phyloP scores from a whole-genome alignment of 306 rosid species.

The Pachyrhizus erosus region DNA sequence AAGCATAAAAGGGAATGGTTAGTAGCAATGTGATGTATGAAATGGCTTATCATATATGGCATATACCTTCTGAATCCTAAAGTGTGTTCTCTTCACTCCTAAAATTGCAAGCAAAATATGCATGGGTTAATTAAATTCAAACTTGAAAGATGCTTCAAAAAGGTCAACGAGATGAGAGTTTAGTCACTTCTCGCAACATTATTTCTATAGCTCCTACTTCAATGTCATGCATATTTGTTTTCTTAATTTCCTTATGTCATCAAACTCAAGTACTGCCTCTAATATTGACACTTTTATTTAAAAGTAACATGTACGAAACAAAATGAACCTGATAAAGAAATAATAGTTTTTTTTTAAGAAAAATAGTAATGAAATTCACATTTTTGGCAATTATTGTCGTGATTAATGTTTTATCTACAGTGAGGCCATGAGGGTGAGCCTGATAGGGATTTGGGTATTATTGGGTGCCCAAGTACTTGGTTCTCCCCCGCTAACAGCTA shows the following conservation, averaged over 20 bases:
- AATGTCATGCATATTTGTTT: neutral
- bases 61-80: neutral
- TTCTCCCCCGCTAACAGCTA: too few relatives aligned
- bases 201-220: neutral
- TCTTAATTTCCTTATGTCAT: neutral
- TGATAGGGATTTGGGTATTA: too few relatives aligned
- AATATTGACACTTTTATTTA: neutral
- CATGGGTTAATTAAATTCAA: conserved; percentile 5
- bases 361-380: neutral
- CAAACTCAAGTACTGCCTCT: neutral
- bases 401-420: neutral
- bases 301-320: conserved; percentile 4
- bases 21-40: conserved; percentile 23
- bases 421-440: neutral
- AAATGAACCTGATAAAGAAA: conserved; percentile 3
- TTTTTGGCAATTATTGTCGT: neutral
- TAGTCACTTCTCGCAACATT: neutral
- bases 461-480: too few relatives aligned
- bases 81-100: neutral
- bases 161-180: neutral
- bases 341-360: neutral
- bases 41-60: neutral
- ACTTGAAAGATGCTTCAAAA: neutral
- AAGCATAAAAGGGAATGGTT: conserved; percentile 37
- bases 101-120: neutral